Evolutionary conservation across 768 basidiomycete species (phyloP).

Genomic region (Rickenella mellea): DNA sequence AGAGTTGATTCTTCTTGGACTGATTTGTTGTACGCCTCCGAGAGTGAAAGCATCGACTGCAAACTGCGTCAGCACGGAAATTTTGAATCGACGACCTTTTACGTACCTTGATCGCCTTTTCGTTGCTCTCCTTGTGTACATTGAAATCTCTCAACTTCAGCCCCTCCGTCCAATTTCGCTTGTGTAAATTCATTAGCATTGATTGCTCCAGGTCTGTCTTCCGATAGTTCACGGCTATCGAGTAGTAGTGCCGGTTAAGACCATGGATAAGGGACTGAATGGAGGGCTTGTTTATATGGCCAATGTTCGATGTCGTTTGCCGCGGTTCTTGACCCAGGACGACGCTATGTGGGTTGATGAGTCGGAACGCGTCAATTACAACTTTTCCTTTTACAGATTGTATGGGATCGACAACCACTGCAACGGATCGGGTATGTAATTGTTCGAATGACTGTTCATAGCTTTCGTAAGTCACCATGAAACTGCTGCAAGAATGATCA

Average conservation of each 20-base stretch:
- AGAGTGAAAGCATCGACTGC: slow-evolving; percentile 88
- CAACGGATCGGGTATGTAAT: slow-evolving; percentile 86
- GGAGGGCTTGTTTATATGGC: slow-evolving; percentile 98
- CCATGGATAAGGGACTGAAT: slow-evolving; percentile 98
- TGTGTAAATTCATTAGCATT: slow-evolving; percentile 99
- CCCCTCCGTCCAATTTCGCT: slow-evolving; percentile 98
- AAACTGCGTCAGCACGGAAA: not conserved
- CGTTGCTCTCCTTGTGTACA: slow-evolving; percentile 79
- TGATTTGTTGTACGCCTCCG: slow-evolving; percentile 93
- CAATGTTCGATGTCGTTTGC: slow-evolving; percentile 96
- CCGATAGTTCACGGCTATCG: slow-evolving; percentile 93
- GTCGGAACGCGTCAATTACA: slow-evolving; percentile 97
- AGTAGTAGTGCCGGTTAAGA: slow-evolving; percentile 96
- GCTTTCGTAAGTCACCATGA: slow-evolving; percentile 1
- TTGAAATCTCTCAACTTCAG: slow-evolving; percentile 87
- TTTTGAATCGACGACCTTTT: not conserved
- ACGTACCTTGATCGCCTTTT: slow-evolving; percentile 88
- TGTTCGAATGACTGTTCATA: slow-evolving; percentile 82
- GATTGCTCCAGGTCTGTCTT: slow-evolving; percentile 97
- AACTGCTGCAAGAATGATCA: slow-evolving; percentile 4
- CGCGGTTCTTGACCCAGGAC: slow-evolving; percentile 90
- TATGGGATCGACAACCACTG: slow-evolving; percentile 96
- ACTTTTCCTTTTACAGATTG: slow-evolving; percentile 99
- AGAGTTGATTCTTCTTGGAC: slow-evolving; percentile 98
- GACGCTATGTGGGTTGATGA: slow-evolving; percentile 86